Evolutionary conservation across 2,329 filamentous ascomycete species (phyloP).

Genomic region (Colletotrichum simmondsii): DNA sequence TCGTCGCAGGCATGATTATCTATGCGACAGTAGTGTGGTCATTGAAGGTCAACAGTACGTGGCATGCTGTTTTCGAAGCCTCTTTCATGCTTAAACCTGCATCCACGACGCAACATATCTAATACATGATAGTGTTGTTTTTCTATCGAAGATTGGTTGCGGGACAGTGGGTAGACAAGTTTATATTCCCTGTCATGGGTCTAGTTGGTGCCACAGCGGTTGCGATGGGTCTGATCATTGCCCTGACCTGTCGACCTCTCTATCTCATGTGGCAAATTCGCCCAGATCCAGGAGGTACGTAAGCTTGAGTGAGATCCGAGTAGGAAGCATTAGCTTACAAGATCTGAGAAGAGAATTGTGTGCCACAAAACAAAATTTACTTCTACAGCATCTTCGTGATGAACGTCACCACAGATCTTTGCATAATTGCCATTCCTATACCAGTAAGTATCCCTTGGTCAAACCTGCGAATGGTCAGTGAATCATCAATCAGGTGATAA

Average conservation of each 20-base stretch:
- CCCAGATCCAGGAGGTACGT: constrained; percentile 50
- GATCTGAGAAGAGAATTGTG: constrained; percentile 38
- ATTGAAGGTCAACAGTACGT: constrained; percentile 49
- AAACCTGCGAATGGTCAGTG: too few species aligned
- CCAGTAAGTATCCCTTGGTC: constrained; percentile 36
- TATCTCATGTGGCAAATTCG: constrained; percentile 47
- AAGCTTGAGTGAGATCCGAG: background rate
- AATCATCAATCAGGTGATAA: constrained; percentile 37
- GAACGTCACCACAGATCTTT: constrained; percentile 47
- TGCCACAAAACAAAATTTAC: constrained; percentile 45
- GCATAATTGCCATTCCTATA: constrained; percentile 48
- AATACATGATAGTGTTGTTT: constrained; percentile 42
- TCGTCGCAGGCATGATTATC: constrained; percentile 44
- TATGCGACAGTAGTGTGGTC: constrained; percentile 51
- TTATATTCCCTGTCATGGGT: constrained; percentile 47
- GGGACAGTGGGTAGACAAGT: constrained; percentile 47
- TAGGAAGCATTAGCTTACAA: background rate
- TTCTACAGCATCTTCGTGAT: constrained; percentile 46
- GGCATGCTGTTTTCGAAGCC: too few species aligned
- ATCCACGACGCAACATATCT: background rate
- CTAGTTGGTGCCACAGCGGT: constrained; percentile 41
- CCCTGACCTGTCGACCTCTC: constrained; percentile 46
- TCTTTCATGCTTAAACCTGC: background rate
- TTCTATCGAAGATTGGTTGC: constrained; percentile 50
- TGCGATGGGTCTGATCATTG: constrained; percentile 40